Conservation (phyloP, 495 filamentous ascomycete genomes). For the Penicillium robsamsonii region DNA sequence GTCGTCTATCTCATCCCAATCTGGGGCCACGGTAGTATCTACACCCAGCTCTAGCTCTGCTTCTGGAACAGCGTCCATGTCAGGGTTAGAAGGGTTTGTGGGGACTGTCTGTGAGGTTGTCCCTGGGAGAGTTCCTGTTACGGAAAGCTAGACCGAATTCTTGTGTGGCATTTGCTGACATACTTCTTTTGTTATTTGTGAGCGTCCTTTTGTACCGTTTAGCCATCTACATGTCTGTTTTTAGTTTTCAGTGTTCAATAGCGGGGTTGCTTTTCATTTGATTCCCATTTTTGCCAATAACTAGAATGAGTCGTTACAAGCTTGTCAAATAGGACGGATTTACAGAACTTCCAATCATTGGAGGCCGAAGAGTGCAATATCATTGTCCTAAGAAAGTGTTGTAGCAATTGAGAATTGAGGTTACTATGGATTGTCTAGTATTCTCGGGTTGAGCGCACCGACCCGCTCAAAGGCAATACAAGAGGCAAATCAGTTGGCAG, state of each 20-base stretch:
- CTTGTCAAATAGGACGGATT: neutral
- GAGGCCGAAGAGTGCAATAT: neutral
- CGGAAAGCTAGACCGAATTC: constrained; percentile 5
- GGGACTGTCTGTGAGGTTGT: constrained; percentile 43
- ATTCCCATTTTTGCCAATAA: neutral
- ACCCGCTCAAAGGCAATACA: neutral
- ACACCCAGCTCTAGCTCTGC: constrained; percentile 15
- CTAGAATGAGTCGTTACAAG: neutral
- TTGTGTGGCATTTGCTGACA: neutral
- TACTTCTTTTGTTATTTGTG: neutral
- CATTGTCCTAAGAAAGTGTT: constrained; percentile 1
- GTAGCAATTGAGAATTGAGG: constrained; percentile 19
- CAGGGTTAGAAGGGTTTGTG: constrained; percentile 51
- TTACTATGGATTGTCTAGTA: constrained; percentile 8
- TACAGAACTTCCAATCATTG: neutral
- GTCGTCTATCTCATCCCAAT: constrained; percentile 22
- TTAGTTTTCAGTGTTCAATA: neutral
- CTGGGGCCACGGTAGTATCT: constrained; percentile 27
- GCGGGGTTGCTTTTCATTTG: neutral
- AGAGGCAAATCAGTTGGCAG: constrained; percentile 2
- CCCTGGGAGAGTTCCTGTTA: constrained; percentile 17
- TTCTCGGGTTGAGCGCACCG: constrained; percentile 2
- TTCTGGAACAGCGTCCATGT: constrained; percentile 9
- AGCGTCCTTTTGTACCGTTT: neutral
- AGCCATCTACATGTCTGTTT: neutral